phyloP scores from a whole-genome alignment of 1,284 basidiomycete genomes.

The Ustilago loliicola region DNA sequence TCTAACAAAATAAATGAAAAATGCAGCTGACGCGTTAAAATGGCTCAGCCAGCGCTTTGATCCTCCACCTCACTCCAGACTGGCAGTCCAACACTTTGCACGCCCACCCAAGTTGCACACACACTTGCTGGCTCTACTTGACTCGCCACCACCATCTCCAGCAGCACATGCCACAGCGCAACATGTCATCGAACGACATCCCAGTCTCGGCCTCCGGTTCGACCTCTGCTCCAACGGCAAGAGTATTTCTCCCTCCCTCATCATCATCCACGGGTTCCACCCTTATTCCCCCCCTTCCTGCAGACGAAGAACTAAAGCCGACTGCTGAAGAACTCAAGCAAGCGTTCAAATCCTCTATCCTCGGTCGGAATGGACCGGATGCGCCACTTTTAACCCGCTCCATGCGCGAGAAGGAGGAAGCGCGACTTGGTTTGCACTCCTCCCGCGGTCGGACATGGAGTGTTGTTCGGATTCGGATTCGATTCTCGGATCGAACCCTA shows the following conservation, averaged over 20 bases:
- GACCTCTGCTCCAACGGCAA: background rate
- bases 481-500: conserved; percentile 83
- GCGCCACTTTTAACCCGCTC: conserved; percentile 81
- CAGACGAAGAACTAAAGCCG: conserved; percentile 74
- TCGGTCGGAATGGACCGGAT: conserved; percentile 79
- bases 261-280: conserved; percentile 6
- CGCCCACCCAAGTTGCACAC: background rate
- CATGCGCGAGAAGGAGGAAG: conserved; percentile 77
- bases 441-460: conserved; percentile 80
- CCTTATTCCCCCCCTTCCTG: background rate
- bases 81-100: background rate
- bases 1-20: conserved; percentile 12
- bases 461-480: conserved; percentile 83
- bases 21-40: conserved; percentile 14
- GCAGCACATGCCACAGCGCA: conserved; percentile 2
- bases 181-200: conserved; percentile 1
- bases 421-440: conserved; percentile 73
- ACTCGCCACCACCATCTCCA: conserved; percentile 7
- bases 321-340: conserved; percentile 80
- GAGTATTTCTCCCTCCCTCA: conserved; percentile 30
- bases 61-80: conserved; percentile 18
- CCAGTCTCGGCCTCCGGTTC: conserved; percentile 1
- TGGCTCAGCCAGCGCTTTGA: conserved; percentile 8
- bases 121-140: background rate
- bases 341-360: conserved; percentile 77